These are phyloP conservation scores for Nyctanthes arbortristis DNA, from an alignment of 257 asterid genomes.

Conservation along the genomic window DNA sequence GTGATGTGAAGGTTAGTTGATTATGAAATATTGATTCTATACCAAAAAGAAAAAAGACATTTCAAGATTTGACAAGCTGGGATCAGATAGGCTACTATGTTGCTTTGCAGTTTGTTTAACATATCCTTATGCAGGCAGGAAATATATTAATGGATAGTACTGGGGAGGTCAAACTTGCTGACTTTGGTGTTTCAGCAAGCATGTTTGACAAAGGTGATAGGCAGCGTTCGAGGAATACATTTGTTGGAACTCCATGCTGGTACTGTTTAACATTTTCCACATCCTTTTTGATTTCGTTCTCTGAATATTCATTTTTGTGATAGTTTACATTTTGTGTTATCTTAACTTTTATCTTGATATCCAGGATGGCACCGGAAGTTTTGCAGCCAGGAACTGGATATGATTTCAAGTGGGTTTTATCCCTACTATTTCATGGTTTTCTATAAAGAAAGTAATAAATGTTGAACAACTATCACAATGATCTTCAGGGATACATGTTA, in stretches of 20 bases:
- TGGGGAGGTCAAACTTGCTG: conserved; percentile 96
- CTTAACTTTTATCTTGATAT: conserved; percentile 18
- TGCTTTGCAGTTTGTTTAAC: conserved; percentile 17
- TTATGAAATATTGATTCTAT: conserved; percentile 20
- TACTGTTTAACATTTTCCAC: conserved; percentile 30
- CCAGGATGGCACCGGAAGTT: conserved; percentile 99
- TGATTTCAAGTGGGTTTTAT: conserved; percentile 85
- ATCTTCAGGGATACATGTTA: conserved; percentile 27
- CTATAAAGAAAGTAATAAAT: conserved; percentile 13
- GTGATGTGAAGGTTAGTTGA: conserved; percentile 82
- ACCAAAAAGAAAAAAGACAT: not conserved
- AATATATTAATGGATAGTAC: conserved; percentile 81
- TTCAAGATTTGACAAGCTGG: conserved; percentile 19
- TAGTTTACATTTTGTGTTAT: not conserved
- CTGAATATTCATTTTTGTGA: not conserved
- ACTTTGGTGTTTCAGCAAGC: conserved; percentile 97
- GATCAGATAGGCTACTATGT: conserved; percentile 14
- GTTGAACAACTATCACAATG: conserved; percentile 19
- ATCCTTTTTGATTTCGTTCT: conserved; percentile 9
- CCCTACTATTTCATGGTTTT: conserved; percentile 18
- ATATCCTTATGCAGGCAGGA: conserved; percentile 71
- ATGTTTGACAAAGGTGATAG: conserved; percentile 98
- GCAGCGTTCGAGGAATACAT: conserved; percentile 95
- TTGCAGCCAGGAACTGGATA: conserved; percentile 99
- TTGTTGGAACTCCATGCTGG: conserved; percentile 99